A percentile compares a stretch with the other conserved stretches of the same genome.
Evolutionary conservation across 75 land plant species (phyloP).

Genomic region (Pinus taeda): DNA sequence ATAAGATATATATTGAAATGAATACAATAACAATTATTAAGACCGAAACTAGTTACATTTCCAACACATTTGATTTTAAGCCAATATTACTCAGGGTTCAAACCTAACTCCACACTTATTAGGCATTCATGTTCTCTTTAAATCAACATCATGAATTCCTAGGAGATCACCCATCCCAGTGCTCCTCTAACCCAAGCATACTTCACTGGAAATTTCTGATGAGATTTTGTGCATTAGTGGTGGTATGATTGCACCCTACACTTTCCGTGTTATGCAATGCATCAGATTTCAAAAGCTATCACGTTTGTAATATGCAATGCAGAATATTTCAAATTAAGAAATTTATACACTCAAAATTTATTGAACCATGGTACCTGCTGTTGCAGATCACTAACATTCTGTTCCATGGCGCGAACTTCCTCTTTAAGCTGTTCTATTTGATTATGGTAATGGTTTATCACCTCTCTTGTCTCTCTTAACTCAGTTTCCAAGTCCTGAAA

Average conservation of each 20-base stretch:
- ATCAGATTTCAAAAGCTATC: neutral
- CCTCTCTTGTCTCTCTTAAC: conserved; percentile 1
- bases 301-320: neutral
- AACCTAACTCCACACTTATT: neutral
- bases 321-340: neutral
- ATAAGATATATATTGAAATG: no score
- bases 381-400: neutral
- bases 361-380: neutral
- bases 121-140: neutral
- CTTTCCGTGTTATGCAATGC: neutral
- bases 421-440: conserved; percentile 8
- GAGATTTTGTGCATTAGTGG: no score
- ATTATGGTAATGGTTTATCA: neutral
- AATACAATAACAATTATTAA: no score
- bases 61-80: no score
- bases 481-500: conserved; percentile 10
- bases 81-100: neutral
- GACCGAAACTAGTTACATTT: no score
- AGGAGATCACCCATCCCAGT: no score
- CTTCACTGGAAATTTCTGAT: no score
- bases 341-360: no score
- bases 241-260: no score
- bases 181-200: no score
- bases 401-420: neutral
- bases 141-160: neutral